These are phyloP conservation scores for Inga laurina DNA, from an alignment of 306 rosid genomes.

Conservation along the genomic window DNA sequence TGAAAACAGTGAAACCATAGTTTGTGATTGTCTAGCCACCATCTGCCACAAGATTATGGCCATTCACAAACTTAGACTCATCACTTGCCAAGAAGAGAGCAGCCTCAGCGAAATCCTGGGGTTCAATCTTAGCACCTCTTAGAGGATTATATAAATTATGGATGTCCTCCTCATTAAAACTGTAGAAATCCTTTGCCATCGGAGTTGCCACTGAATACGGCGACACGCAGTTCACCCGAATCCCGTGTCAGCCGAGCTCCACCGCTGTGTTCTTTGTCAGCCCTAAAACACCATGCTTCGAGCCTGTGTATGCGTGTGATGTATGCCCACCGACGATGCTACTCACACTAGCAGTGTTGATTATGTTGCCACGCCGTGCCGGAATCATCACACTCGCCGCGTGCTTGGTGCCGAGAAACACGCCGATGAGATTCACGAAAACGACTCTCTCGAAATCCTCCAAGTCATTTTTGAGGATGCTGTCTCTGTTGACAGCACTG, in stretches of 20 bases:
- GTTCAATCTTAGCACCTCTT: neutral
- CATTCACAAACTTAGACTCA: conserved; percentile 55
- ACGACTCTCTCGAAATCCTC: conserved; percentile 42
- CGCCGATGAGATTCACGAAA: conserved; percentile 40
- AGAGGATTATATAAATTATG: conserved; percentile 2
- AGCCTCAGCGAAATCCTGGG: neutral
- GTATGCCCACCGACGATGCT: conserved; percentile 35
- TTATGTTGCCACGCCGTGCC: neutral
- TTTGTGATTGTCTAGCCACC: conserved; percentile 46
- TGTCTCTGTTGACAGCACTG: neutral
- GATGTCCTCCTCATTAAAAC: conserved; percentile 31
- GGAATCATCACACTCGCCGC: conserved; percentile 57
- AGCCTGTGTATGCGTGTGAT: neutral
- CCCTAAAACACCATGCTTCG: neutral
- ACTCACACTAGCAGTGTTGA: conserved; percentile 29
- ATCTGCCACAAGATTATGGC: conserved; percentile 50
- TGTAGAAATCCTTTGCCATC: conserved; percentile 19
- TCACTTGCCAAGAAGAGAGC: conserved; percentile 48
- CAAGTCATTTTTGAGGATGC: conserved; percentile 28
- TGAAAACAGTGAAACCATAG: conserved; percentile 19
- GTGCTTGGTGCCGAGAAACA: conserved; percentile 51
- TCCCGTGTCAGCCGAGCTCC: conserved; percentile 47
- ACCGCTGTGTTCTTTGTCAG: neutral
- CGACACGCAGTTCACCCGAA: conserved; percentile 55
- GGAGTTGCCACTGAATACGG: conserved; percentile 45